These are phyloP conservation scores for Pyrenophora seminiperda DNA, from an alignment of 2,329 filamentous ascomycete genomes.

Conservation along the genomic window DNA sequence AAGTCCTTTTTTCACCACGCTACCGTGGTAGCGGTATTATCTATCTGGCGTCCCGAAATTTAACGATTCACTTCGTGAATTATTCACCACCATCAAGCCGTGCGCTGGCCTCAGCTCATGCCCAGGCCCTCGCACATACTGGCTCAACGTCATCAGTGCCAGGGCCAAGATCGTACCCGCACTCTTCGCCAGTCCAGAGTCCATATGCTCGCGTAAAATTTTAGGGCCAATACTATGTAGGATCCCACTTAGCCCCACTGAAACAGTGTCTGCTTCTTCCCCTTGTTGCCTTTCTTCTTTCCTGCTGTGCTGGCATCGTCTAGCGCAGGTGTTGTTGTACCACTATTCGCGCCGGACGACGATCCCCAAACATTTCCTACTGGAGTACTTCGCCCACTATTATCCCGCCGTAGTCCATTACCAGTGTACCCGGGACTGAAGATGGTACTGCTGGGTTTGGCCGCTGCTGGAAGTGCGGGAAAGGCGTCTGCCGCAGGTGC, in stretches of 20 bases:
- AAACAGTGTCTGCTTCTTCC: slow-evolving; percentile 58
- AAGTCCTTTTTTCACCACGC: too few relatives aligned
- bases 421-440: slow-evolving; percentile 58
- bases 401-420: slow-evolving; percentile 51
- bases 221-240: too few relatives aligned
- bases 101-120: not conserved
- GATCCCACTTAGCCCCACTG: slow-evolving; percentile 50
- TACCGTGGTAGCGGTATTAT: too few relatives aligned
- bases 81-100: not conserved
- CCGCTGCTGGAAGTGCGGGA: slow-evolving; percentile 78
- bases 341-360: slow-evolving; percentile 35
- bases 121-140: not conserved
- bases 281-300: slow-evolving; percentile 57
- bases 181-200: too few relatives aligned
- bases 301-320: slow-evolving; percentile 34
- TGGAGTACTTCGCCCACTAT: slow-evolving; percentile 47
- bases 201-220: too few relatives aligned
- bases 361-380: slow-evolving; percentile 49
- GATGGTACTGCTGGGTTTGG: slow-evolving; percentile 66
- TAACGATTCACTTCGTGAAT: not conserved
- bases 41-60: too few relatives aligned
- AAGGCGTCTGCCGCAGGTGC: slow-evolving; percentile 65
- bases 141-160: too few relatives aligned
- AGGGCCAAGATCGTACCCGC: too few relatives aligned
- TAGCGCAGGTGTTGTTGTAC: slow-evolving; percentile 27